Percentiles rank a stretch among this genome's conserved stretches.
Evolutionary conservation across 768 basidiomycete species (phyloP).

Genomic region (Suillus clintonianus): DNA sequence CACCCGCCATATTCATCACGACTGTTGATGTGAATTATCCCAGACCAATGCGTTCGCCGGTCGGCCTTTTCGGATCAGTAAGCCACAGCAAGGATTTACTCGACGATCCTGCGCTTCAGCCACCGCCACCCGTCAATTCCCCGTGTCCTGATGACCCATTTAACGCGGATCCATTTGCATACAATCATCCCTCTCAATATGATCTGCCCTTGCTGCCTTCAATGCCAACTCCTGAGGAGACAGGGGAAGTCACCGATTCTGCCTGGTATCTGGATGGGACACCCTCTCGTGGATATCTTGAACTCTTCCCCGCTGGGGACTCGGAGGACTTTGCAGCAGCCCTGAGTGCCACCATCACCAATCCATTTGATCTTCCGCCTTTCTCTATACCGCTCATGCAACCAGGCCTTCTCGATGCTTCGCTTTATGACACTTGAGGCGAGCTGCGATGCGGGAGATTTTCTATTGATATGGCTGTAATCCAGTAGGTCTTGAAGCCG

Average conservation of each 20-base stretch:
- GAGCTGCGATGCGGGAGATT: not conserved
- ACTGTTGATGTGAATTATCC: not conserved
- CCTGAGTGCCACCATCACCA: not conserved
- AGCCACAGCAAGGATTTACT: not conserved
- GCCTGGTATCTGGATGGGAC: not conserved
- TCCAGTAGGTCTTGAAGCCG: not conserved
- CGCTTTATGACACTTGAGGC: not conserved
- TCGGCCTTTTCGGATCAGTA: not conserved
- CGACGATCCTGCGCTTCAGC: not conserved
- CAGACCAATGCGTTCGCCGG: not conserved
- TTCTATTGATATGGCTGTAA: not conserved
- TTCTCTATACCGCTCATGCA: not conserved
- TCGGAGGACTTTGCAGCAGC: not conserved
- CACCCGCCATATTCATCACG: not conserved
- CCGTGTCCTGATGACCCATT: not conserved
- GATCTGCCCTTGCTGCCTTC: not conserved
- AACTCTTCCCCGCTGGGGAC: not conserved
- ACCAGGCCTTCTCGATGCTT: not conserved
- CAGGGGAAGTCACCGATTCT: not conserved
- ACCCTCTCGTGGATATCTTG: not conserved
- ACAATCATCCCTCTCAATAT: not conserved
- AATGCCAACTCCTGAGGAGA: not conserved
- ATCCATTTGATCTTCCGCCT: constrained; percentile 2
- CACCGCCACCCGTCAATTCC: not conserved
- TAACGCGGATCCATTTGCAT: not conserved